phyloP scores from a whole-genome alignment of 768 basidiomycete species.

The Paxillus ammoniavirescens region DNA sequence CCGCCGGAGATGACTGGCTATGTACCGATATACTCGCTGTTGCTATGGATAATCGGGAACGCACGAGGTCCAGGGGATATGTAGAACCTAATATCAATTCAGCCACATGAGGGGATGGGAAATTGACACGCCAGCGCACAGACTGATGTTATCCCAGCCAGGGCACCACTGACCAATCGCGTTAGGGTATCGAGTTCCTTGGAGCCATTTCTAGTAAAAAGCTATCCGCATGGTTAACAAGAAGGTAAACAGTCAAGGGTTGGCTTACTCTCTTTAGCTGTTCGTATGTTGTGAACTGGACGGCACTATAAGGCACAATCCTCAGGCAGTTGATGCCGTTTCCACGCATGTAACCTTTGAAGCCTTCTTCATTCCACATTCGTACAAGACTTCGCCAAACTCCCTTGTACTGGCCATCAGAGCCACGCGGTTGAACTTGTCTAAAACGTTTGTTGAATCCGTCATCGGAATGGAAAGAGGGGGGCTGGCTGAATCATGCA shows the following conservation, averaged over 20 bases:
- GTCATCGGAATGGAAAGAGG: not conserved
- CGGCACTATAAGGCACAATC: conserved; percentile 91
- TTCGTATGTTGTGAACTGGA: conserved; percentile 88
- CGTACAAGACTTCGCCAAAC: conserved; percentile 81
- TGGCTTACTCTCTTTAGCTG: conserved; percentile 76
- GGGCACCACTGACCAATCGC: conserved; percentile 79
- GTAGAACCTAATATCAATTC: conserved; percentile 57
- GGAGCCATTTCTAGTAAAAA: conserved; percentile 68
- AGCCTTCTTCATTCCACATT: conserved; percentile 91
- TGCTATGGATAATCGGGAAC: conserved; percentile 89
- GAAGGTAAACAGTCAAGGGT: not conserved
- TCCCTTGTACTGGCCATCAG: conserved; percentile 71
- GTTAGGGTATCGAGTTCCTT: conserved; percentile 85
- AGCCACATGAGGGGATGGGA: conserved; percentile 8
- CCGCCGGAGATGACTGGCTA: conserved; percentile 19
- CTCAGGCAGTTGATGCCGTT: conserved; percentile 90
- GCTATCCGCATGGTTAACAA: conserved; percentile 42
- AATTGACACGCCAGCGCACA: conserved; percentile 50
- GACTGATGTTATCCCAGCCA: conserved; percentile 94
- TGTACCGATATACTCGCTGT: conserved; percentile 69
- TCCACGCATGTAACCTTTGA: conserved; percentile 90
- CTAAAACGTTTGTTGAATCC: conserved; percentile 37
- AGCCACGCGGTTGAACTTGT: conserved; percentile 80
- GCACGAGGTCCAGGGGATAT: conserved; percentile 92
- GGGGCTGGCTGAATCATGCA: not conserved